These are phyloP conservation scores for Mycocentrospora acerina DNA, from an alignment of 2,329 filamentous ascomycete species.

Conservation along the genomic window DNA sequence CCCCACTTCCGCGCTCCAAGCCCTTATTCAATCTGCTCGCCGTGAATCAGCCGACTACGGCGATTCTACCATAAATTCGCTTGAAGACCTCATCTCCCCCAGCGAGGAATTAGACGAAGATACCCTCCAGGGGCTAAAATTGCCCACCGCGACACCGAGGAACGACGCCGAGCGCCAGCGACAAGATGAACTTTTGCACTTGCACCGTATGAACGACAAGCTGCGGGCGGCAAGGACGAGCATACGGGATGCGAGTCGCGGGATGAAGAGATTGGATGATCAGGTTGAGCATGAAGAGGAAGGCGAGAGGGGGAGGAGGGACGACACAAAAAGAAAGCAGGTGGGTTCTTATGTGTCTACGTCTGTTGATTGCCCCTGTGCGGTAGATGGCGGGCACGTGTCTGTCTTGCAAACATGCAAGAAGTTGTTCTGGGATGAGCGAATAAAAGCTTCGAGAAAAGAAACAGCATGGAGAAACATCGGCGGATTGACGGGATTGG, in stretches of 20 bases:
- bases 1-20: constrained; percentile 41
- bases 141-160: constrained; percentile 30
- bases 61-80: constrained; percentile 51
- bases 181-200: constrained; percentile 44
- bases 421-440: constrained; percentile 29
- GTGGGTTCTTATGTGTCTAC: too few relatives aligned
- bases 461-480: constrained; percentile 17
- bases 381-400: constrained; percentile 1
- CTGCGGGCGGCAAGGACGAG: constrained; percentile 44
- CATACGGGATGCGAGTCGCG: constrained; percentile 48
- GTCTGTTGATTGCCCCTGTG: constrained; percentile 23
- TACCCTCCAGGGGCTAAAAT: constrained; percentile 30
- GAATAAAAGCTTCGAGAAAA: constrained; percentile 18
- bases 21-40: constrained; percentile 44
- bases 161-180: constrained; percentile 46
- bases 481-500: constrained; percentile 42
- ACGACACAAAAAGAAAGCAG: too few relatives aligned
- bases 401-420: constrained; percentile 27
- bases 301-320: constrained; percentile 10
- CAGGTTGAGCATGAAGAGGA: constrained; percentile 40
- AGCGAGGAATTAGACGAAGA: constrained; percentile 35
- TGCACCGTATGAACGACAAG: constrained; percentile 46
- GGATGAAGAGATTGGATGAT: constrained; percentile 46
- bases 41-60: constrained; percentile 39
- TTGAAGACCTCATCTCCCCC: constrained; percentile 47